phyloP scores from a whole-genome alignment of 495 filamentous ascomycete genomes.

The Tirmania nivea region DNA sequence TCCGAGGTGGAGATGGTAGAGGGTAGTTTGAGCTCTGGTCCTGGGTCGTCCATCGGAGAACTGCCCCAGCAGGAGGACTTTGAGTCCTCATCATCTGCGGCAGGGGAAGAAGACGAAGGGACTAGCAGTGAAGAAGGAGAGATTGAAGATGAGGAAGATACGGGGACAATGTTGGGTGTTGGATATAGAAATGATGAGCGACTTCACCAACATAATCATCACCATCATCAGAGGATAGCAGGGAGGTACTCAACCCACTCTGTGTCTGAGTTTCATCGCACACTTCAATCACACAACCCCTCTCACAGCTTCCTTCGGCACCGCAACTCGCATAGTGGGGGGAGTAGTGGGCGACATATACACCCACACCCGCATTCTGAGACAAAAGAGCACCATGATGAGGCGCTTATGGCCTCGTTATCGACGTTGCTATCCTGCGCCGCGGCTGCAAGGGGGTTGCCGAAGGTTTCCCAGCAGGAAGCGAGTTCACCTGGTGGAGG shows the following conservation, averaged over 20 bases:
- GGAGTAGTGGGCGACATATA: conserved; percentile 17
- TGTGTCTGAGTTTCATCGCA: conserved; percentile 1
- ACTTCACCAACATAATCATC: neutral
- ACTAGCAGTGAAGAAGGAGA: neutral
- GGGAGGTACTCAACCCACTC: neutral
- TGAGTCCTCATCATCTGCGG: neutral
- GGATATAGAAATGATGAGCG: neutral
- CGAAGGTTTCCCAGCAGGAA: conserved; percentile 30
- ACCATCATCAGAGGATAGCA: neutral
- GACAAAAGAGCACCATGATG: conserved; percentile 52
- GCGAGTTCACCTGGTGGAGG: neutral
- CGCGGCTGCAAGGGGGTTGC: conserved; percentile 52
- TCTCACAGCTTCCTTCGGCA: conserved; percentile 10
- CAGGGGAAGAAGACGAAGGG: neutral
- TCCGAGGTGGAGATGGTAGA: neutral
- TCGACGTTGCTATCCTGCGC: conserved; percentile 89
- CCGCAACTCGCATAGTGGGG: neutral
- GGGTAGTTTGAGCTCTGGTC: neutral
- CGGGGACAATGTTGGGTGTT: neutral
- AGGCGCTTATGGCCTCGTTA: conserved; percentile 71
- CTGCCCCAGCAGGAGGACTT: neutral
- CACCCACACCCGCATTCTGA: conserved; percentile 22
- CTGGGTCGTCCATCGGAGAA: neutral
- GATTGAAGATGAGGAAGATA: neutral
- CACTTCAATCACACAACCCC: conserved; percentile 28